Base-by-base conservation (phyloP, 257 asterid genomes). In the Forsythia suspensa region DNA sequence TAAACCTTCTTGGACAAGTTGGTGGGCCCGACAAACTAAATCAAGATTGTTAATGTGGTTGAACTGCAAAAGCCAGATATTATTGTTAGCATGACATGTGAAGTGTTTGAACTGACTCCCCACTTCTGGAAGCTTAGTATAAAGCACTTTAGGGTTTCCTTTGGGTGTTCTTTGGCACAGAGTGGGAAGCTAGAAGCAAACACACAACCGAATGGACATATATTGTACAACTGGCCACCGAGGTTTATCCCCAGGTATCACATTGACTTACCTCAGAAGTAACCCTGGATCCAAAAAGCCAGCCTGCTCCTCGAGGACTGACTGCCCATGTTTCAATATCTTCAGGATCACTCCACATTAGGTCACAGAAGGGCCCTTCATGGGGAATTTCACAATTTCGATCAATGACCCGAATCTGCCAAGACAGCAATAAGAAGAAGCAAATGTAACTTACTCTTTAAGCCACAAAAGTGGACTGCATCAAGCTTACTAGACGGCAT, bases 301-400 rank as follows among this genome's bases (percentile, higher is more conserved):
- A 96, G 74, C 99, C 99, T 74, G 99, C 99, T 78, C 99, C 99
- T 77, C 99, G 92, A 38, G 99, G 99, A 84, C 99, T 96, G 52
- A 96, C 98, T 36, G 98, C 97, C 99, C 99, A 96, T 44, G 98
- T 96, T 82, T 96, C 99, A 76, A 96, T 96, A 81, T 96, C 99
- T 89, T 96, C 99, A 55, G 99, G 99, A 80, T 96, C 99, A 91
- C 99, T 96, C 99, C 99, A 96, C 99, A 96, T 96, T 43, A 96
- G 91, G 89, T 96, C 99, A 75, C 99, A 96, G 87, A 96, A 96
- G 52, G 99, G 98, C 76, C 99, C 99, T 88, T 96, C 99, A 85
- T 96, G 99, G 55, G 99, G 99, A 76, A 96, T 96, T 80, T 96
- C 99, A 73, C 99, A 92, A 83, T 92, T 94, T 72, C 98, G 84